phyloP scores from a whole-genome alignment of 306 rosid genomes.

The Pueraria montana region DNA sequence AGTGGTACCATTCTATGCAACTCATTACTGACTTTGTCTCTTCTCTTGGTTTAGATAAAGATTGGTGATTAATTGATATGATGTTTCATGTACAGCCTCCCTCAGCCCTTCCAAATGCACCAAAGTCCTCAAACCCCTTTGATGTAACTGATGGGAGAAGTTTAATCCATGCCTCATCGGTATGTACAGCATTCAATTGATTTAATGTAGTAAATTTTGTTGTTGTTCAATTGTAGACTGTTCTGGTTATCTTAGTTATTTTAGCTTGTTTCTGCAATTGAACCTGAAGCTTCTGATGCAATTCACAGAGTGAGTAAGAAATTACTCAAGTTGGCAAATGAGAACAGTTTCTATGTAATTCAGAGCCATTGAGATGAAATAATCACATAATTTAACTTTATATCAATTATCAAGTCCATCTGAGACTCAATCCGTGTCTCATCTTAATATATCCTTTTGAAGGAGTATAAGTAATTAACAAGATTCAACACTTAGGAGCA shows the following conservation, averaged over 20 bases:
- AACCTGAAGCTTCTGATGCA: constrained; percentile 15
- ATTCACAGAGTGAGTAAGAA: constrained; percentile 6
- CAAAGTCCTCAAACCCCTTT: constrained; percentile 73
- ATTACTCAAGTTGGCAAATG: constrained; percentile 1
- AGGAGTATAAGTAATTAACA: background rate
- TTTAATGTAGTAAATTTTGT: constrained; percentile 1
- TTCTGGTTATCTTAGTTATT: background rate
- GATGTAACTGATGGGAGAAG: constrained; percentile 58
- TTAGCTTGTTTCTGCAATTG: constrained; percentile 25
- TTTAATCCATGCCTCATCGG: constrained; percentile 54
- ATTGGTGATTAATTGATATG: constrained; percentile 25
- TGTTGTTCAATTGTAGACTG: background rate
- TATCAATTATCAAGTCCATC: background rate
- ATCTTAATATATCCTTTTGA: background rate
- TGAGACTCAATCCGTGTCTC: background rate
- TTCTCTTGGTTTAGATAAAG: constrained; percentile 26
- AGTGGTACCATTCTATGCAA: constrained; percentile 51
- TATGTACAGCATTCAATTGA: constrained; percentile 54
- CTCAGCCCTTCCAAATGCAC: constrained; percentile 53
- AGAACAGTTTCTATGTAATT: background rate
- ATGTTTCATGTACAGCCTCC: constrained; percentile 60
- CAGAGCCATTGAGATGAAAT: background rate
- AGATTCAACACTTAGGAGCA: background rate
- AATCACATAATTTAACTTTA: background rate
- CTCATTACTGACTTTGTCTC: background rate